These are phyloP conservation scores for Carpinus viminea DNA, from an alignment of 306 rosid genomes.

Conservation along the genomic window DNA sequence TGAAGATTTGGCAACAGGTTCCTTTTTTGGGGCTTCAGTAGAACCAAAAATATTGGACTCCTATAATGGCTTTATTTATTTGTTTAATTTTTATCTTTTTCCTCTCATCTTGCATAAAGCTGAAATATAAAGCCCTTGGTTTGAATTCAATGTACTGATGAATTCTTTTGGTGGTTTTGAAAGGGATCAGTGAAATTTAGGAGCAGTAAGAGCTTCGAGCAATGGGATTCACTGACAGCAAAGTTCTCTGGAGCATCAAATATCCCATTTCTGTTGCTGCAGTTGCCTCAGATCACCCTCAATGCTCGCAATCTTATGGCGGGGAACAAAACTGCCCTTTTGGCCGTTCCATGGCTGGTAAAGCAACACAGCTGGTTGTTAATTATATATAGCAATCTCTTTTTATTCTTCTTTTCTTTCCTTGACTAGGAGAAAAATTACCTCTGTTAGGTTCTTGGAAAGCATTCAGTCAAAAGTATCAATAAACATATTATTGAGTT, in stretches of 20 bases:
- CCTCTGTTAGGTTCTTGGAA: constrained; percentile 4
- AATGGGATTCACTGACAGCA: constrained; percentile 82
- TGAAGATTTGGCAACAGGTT: neutral
- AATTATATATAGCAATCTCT: neutral
- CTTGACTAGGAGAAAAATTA: neutral
- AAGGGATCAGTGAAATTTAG: constrained; percentile 53
- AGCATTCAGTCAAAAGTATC: neutral
- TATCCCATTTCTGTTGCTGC: constrained; percentile 76
- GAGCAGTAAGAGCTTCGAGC: constrained; percentile 46
- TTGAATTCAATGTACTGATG: constrained; percentile 16
- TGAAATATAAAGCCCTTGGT: constrained; percentile 9
- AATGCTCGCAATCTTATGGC: constrained; percentile 73
- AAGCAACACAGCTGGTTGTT: constrained; percentile 9
- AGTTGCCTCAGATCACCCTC: constrained; percentile 83
- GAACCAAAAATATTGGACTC: neutral
- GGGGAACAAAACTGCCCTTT: constrained; percentile 67
- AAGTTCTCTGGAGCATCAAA: constrained; percentile 83
- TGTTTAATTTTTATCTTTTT: neutral
- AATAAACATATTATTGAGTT: neutral
- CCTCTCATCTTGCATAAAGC: neutral
- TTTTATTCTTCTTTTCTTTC: constrained; percentile 3
- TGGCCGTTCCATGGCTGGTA: constrained; percentile 89
- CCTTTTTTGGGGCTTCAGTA: neutral
- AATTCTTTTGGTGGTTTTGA: constrained; percentile 26
- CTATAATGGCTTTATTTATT: neutral